Conservation (phyloP, 148 eudicot genomes). For the Dianthus caryophyllus region DNA sequence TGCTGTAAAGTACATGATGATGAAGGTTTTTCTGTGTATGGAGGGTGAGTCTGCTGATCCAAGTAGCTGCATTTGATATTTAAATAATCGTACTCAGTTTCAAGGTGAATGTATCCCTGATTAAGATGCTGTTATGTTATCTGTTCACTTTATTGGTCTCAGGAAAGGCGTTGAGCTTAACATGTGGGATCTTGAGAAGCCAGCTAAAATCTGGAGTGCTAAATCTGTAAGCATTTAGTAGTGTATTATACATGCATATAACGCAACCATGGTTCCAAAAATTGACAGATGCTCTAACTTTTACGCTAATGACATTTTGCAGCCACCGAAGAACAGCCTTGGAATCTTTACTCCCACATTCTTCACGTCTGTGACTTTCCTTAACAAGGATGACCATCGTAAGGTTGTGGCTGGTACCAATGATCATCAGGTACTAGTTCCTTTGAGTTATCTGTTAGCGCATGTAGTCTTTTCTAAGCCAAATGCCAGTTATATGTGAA, state of each 20-base stretch:
- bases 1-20: slow-evolving; percentile 61
- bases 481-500: not conserved
- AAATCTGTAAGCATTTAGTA: slow-evolving; percentile 60
- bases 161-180: slow-evolving; percentile 94
- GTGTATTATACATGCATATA: slow-evolving; percentile 27
- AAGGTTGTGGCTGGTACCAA: slow-evolving; percentile 90
- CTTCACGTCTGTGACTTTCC: slow-evolving; percentile 78
- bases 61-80: too few species aligned
- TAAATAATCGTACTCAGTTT: not conserved
- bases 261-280: not conserved
- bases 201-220: slow-evolving; percentile 67
- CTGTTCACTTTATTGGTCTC: slow-evolving; percentile 13
- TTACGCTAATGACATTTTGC: slow-evolving; percentile 25
- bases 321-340: slow-evolving; percentile 87
- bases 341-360: slow-evolving; percentile 84
- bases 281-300: slow-evolving; percentile 3
- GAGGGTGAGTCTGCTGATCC: slow-evolving; percentile 47
- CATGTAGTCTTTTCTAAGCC: not conserved
- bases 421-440: slow-evolving; percentile 65
- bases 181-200: slow-evolving; percentile 78
- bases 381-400: slow-evolving; percentile 83
- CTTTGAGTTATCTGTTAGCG: not conserved
- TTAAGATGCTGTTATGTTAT: slow-evolving; percentile 5
- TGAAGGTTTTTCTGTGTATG: slow-evolving; percentile 74
- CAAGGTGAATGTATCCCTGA: not conserved